These are phyloP conservation scores for Verticillium alfalfae DNA, from an alignment of 2,329 filamentous ascomycete species.

Conservation along the genomic window DNA sequence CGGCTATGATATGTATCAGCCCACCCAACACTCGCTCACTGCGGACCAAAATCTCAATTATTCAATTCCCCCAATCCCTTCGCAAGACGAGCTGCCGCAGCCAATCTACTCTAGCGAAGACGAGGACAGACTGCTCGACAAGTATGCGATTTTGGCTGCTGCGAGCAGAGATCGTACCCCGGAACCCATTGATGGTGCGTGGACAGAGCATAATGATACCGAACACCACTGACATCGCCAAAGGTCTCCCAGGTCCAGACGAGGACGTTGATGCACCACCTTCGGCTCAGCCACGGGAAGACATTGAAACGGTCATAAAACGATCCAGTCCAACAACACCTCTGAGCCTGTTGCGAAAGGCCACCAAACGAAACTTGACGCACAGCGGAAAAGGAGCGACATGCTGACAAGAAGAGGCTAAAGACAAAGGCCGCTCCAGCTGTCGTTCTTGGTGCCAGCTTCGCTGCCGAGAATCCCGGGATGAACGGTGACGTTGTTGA, in stretches of 20 bases:
- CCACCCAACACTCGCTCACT: background rate
- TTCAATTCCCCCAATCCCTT: background rate
- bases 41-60: conserved; percentile 1
- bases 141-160: background rate
- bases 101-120: background rate
- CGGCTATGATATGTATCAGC: background rate
- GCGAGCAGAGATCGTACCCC: background rate
- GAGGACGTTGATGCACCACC: background rate
- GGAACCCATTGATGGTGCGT: background rate
- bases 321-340: background rate
- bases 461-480: background rate
- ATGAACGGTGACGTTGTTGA: background rate
- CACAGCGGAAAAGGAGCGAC: background rate
- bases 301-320: background rate
- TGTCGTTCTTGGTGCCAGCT: background rate
- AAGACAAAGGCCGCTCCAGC: background rate
- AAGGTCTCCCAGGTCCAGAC: background rate
- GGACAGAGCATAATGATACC: background rate
- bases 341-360: background rate
- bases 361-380: background rate
- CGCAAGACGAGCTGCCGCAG: background rate
- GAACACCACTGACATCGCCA: background rate
- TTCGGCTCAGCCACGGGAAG: background rate
- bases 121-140: background rate
- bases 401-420: background rate